phyloP scores from a whole-genome alignment of 768 basidiomycete genomes.

The Tulasnella sp. region DNA sequence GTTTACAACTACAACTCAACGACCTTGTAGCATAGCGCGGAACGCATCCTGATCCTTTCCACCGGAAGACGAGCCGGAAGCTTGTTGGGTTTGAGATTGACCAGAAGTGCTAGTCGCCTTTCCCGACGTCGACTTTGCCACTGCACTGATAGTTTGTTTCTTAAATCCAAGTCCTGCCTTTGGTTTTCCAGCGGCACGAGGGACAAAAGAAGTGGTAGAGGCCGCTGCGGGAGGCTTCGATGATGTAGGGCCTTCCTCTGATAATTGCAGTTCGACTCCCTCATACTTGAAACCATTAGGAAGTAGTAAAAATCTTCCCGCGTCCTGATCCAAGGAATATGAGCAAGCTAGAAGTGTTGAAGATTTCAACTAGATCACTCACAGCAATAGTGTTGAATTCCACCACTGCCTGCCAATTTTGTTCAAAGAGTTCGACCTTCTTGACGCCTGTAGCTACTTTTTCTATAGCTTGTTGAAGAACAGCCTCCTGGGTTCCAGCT shows the following conservation, averaged over 20 bases:
- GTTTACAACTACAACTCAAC: too few species aligned
- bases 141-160: background rate
- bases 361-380: constrained; percentile 18
- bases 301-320: constrained; percentile 13
- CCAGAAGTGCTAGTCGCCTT: background rate
- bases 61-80: background rate
- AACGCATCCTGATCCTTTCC: constrained; percentile 12
- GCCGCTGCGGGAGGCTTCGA: background rate
- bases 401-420: constrained; percentile 33
- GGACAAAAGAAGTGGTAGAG: constrained; percentile 1
- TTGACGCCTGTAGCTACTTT: constrained; percentile 53
- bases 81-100: background rate
- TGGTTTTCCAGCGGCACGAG: constrained; percentile 7
- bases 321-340: constrained; percentile 11
- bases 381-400: constrained; percentile 30
- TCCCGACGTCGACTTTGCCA: background rate
- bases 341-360: background rate
- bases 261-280: constrained; percentile 1
- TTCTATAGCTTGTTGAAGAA: constrained; percentile 80
- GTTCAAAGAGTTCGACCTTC: constrained; percentile 61
- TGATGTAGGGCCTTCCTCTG: constrained; percentile 1
- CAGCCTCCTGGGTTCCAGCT: constrained; percentile 67
- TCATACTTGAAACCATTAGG: constrained; percentile 7
- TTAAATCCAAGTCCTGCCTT: constrained; percentile 1
- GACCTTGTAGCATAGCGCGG: constrained; percentile 7